phyloP scores from a whole-genome alignment of 1,284 basidiomycete species.

The Malassezia sp. region DNA sequence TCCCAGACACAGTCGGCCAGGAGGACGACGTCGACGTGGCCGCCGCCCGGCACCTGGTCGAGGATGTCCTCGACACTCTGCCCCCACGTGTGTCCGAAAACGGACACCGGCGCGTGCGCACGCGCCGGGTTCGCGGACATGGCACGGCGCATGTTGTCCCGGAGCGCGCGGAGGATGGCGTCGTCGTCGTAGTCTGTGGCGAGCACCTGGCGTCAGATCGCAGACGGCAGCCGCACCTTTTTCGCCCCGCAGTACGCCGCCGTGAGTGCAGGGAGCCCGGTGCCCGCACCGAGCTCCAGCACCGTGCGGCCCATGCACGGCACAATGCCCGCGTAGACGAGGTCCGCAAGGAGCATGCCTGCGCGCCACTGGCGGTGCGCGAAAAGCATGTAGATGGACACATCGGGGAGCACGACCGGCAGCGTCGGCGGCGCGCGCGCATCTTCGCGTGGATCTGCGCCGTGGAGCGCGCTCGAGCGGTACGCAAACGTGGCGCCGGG shows the following conservation, averaged over 20 bases:
- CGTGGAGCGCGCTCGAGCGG: not conserved
- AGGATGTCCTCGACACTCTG: constrained; percentile 28
- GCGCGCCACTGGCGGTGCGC: constrained; percentile 45
- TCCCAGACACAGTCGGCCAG: constrained; percentile 46
- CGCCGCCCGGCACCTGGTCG: constrained; percentile 23
- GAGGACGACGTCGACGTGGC: constrained; percentile 26
- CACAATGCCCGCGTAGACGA: constrained; percentile 24
- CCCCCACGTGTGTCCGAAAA: constrained; percentile 39
- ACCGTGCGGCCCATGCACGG: constrained; percentile 16
- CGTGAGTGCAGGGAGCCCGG: constrained; percentile 32
- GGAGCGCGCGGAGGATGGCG: constrained; percentile 31
- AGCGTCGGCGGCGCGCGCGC: constrained; percentile 9
- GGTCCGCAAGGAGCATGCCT: constrained; percentile 41
- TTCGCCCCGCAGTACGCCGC: constrained; percentile 19
- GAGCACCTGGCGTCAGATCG: no score
- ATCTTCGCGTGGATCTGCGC: not conserved
- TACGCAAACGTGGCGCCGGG: constrained; percentile 9
- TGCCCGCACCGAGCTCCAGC: constrained; percentile 39
- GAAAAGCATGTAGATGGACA: constrained; percentile 38
- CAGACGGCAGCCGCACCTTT: no score
- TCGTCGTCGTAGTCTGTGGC: constrained; percentile 41
- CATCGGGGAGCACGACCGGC: constrained; percentile 32
- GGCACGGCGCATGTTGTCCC: constrained; percentile 22
- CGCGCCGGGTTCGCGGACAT: not conserved
- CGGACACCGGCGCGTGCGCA: constrained; percentile 7